Conservation (phyloP, 2,329 filamentous ascomycete genomes). For the Zopfia rhizophila region DNA sequence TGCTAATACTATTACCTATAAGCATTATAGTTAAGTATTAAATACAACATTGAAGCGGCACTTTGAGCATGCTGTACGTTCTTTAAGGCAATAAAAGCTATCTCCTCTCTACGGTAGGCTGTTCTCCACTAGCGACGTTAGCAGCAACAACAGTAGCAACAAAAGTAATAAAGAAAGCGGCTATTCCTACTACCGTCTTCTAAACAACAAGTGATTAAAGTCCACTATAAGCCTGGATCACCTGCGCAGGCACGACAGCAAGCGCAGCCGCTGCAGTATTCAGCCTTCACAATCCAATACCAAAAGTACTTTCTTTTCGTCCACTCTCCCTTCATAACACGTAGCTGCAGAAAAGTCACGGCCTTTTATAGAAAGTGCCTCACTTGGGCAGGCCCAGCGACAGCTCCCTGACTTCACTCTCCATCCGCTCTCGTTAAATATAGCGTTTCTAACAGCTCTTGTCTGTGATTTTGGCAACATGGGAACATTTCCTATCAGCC, state of each 20-base stretch:
- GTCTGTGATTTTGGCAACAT: neutral
- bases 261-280: neutral
- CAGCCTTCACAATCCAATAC: neutral
- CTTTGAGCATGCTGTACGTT: conserved; percentile 5
- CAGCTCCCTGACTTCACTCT: conserved; percentile 1
- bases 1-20: too few species aligned
- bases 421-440: neutral
- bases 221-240: conserved; percentile 1
- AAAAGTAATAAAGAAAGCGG: neutral
- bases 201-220: neutral
- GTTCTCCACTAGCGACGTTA: neutral
- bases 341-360: neutral
- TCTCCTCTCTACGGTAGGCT: neutral
- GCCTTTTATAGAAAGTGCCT: neutral
- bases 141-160: too few species aligned
- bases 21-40: conserved; percentile 13
- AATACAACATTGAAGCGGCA: conserved; percentile 13
- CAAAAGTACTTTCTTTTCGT: too few species aligned
- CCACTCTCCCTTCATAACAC: neutral
- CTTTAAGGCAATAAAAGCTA: conserved; percentile 7
- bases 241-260: neutral
- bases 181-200: neutral
- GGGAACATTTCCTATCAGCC: neutral
- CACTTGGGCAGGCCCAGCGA: neutral
- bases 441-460: neutral